Evolutionary conservation across 192 early-diverging fungal genomes (phyloP).

Genomic region (Coemansia sp.): DNA sequence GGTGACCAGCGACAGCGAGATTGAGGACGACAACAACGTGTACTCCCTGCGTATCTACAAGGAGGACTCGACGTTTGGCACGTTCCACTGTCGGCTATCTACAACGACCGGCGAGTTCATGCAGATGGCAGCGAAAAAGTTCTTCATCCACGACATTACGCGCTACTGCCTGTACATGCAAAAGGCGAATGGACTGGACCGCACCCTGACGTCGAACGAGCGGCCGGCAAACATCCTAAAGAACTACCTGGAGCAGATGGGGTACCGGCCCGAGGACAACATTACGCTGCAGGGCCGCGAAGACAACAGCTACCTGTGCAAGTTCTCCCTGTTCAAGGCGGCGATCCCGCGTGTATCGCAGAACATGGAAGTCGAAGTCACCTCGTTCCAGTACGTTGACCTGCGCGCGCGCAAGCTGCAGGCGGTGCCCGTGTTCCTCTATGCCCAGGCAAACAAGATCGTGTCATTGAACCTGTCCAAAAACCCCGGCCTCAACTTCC

Average conservation of each 20-base stretch:
- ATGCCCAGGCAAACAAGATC: constrained; percentile 64
- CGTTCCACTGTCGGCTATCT: constrained; percentile 61
- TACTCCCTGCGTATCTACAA: constrained; percentile 74
- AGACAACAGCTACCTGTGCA: constrained; percentile 77
- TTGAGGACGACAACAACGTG: constrained; percentile 32
- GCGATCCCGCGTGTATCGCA: constrained; percentile 50
- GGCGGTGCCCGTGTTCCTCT: constrained; percentile 74
- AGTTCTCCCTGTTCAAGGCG: constrained; percentile 66
- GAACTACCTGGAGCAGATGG: constrained; percentile 67
- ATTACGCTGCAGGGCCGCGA: constrained; percentile 75
- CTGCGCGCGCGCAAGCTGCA: constrained; percentile 66
- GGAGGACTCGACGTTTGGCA: constrained; percentile 73
- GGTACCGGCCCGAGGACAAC: constrained; percentile 71
- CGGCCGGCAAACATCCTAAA: constrained; percentile 70
- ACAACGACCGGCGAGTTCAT: constrained; percentile 72
- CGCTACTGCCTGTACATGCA: constrained; percentile 42
- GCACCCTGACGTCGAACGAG: constrained; percentile 62
- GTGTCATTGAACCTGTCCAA: constrained; percentile 74
- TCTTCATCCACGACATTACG: constrained; percentile 69
- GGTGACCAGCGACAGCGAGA: constrained; percentile 26
- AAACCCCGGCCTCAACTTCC: constrained; percentile 74
- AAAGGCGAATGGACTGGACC: constrained; percentile 56
- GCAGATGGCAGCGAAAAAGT: constrained; percentile 70
- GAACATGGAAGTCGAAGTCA: constrained; percentile 48
- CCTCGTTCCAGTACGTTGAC: constrained; percentile 59